These are phyloP conservation scores for Hansenula lynferdii DNA, from an alignment of 1,139 yeast species.

Conservation along the genomic window DNA sequence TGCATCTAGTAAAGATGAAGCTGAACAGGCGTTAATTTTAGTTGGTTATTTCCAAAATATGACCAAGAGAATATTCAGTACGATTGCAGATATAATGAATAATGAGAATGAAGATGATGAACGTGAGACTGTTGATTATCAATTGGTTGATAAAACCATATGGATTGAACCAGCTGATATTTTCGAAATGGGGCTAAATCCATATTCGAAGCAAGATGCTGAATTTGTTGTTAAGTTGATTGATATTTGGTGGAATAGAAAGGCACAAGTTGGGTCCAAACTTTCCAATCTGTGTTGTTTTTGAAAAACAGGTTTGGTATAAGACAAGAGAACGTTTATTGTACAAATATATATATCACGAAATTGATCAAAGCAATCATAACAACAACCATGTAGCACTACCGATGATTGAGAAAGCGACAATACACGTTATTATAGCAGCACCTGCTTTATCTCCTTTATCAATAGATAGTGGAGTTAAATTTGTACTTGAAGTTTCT, in stretches of 20 bases:
- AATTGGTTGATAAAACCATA: constrained; percentile 4
- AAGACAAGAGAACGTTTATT: neutral
- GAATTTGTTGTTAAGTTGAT: constrained; percentile 52
- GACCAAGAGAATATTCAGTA: constrained; percentile 33
- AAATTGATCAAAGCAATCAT: constrained; percentile 17
- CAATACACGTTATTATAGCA: constrained; percentile 73
- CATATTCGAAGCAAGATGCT: constrained; percentile 54
- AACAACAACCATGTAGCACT: constrained; percentile 71
- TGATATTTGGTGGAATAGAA: constrained; percentile 49
- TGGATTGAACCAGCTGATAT: constrained; percentile 46
- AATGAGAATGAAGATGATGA: constrained; percentile 6
- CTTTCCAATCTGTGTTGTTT: constrained; percentile 31
- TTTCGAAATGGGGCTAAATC: constrained; percentile 71
- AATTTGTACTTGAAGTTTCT: constrained; percentile 28
- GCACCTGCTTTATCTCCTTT: constrained; percentile 84
- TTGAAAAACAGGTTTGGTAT: constrained; percentile 1
- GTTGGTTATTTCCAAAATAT: constrained; percentile 54
- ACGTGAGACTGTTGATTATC: constrained; percentile 4
- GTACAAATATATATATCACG: neutral
- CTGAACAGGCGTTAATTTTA: constrained; percentile 29
- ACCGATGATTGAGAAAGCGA: constrained; percentile 61
- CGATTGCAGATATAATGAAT: constrained; percentile 25
- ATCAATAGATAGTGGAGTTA: constrained; percentile 45
- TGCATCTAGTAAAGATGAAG: constrained; percentile 23
- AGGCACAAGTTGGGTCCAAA: constrained; percentile 30